Evolutionary conservation across 2,329 filamentous ascomycete species (phyloP), one percentile per base, ranked within the genome.

Genomic region (Colletotrichum coccodes): DNA sequence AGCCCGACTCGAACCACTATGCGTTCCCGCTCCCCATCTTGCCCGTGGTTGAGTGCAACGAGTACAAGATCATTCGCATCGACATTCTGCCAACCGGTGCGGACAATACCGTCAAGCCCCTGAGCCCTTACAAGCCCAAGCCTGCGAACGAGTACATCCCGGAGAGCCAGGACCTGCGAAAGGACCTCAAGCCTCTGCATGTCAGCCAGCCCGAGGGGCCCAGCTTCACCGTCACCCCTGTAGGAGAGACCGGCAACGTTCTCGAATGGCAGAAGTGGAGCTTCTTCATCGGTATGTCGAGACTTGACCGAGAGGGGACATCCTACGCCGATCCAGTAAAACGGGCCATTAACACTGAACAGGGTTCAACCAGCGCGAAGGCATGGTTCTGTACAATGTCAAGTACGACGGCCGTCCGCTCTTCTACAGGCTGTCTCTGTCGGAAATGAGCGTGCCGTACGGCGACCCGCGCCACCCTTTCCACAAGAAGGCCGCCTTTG

Each of bases 1-100:
- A 91, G 73, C 77, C 80, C n/a, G 90, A 93, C 74, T 87, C 87
- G 47, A 92, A 91, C 74, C 89, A 92, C 76, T 92, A 92, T 74
- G 88, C 91, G 0, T 86, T 91, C 72, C 91, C 91, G 1, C 80
- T 92, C 2, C 84, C 87, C n/a, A 89, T 91, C 70, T 91, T 89
- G 2, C 90, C 91, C 0, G 90, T 93, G 23, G 82, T 94, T 47
- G 89, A 90, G 74, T 86, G 86, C 0, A 84, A 85, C 46, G 89
- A 84, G 2, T 86, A 88, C 80, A 88, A 90, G 74, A 85, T 94
- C 42, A 85, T 92, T 52, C 87, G 91, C 12, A 91, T 94, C 71
- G 91, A 94, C 74, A 83, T 88, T 64, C 78, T 94, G 4, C 91
- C 92, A 1, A 92, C 90, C 3, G 91, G 92, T 2, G 84, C 82